A percentile compares a stretch with the other conserved stretches of the same genome.
Evolutionary conservation across 2,329 filamentous ascomycete species (phyloP).

Genomic region (Teratosphaeria nubilosa): DNA sequence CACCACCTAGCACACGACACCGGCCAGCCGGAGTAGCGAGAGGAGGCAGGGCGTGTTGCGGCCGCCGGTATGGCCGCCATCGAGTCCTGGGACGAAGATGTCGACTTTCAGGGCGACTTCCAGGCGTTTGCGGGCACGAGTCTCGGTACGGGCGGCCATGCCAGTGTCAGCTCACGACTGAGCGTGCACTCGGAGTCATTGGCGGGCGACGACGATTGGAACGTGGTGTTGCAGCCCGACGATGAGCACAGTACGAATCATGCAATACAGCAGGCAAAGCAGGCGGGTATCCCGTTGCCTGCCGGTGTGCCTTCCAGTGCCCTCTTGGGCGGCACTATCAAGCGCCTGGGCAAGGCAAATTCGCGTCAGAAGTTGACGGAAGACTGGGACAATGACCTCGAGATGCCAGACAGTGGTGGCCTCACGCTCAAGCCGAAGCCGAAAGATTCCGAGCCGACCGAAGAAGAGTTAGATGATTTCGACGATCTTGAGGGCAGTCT

Average conservation of each 20-base stretch:
- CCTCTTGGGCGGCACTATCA: conserved; percentile 84
- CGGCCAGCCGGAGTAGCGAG: neutral
- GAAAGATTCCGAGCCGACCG: conserved; percentile 18
- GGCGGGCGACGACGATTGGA: conserved; percentile 69
- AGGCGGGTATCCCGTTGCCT: conserved; percentile 85
- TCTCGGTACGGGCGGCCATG: conserved; percentile 57
- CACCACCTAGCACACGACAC: neutral
- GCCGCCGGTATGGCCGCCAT: conserved; percentile 27
- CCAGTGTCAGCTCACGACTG: conserved; percentile 63
- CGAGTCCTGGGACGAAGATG: conserved; percentile 53
- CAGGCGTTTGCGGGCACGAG: conserved; percentile 38
- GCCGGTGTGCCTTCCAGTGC: conserved; percentile 79
- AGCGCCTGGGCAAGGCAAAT: conserved; percentile 59
- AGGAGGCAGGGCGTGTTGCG: neutral
- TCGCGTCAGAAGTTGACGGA: conserved; percentile 37
- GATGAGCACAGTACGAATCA: conserved; percentile 76
- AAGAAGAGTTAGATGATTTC: conserved; percentile 55
- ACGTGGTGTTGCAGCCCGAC: conserved; percentile 72
- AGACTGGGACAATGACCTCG: conserved; percentile 43
- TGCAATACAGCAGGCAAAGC: conserved; percentile 77
- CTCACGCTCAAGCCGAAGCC: conserved; percentile 33
- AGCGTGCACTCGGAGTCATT: conserved; percentile 70
- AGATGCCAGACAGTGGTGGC: conserved; percentile 30
- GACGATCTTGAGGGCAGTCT: conserved; percentile 92
- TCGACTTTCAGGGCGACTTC: conserved; percentile 52